Percentiles rank a stretch among this genome's conserved stretches.
phyloP scores from a whole-genome alignment of 2,329 filamentous ascomycete species.

The Colletotrichum horii region DNA sequence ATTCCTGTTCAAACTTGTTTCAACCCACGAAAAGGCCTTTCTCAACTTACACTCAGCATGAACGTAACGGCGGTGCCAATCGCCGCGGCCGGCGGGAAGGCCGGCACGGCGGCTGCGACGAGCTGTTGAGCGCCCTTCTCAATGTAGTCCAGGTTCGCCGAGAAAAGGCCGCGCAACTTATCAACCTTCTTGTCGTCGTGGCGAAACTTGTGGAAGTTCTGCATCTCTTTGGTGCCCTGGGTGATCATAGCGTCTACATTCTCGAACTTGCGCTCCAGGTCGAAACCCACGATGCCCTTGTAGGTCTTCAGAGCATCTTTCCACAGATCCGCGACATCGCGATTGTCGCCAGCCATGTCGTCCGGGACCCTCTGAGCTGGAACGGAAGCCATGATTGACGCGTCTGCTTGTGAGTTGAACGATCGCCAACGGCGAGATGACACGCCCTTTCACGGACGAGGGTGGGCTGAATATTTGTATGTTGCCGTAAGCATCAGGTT shows the following conservation, averaged over 20 bases:
- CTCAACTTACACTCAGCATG: constrained; percentile 28
- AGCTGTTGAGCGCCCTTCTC: constrained; percentile 34
- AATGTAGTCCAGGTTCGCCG: constrained; percentile 32
- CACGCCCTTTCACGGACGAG: too few relatives aligned
- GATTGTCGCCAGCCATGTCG: constrained; percentile 27
- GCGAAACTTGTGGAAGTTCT: constrained; percentile 35
- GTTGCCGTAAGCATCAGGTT: too few relatives aligned
- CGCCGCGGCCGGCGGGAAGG: constrained; percentile 36
- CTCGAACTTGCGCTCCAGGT: constrained; percentile 32
- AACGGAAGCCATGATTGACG: background rate
- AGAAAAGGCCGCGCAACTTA: constrained; percentile 32
- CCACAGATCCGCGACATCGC: constrained; percentile 35
- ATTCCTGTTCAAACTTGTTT: background rate
- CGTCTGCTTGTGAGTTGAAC: too few relatives aligned
- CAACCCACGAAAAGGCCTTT: background rate
- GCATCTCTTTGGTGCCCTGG: constrained; percentile 31
- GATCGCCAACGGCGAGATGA: too few relatives aligned
- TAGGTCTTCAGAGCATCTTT: constrained; percentile 36
- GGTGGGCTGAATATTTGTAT: too few relatives aligned
- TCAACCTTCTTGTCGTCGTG: constrained; percentile 39
- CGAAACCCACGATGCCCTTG: constrained; percentile 36
- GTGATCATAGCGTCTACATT: constrained; percentile 29
- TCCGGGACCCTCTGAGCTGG: background rate
- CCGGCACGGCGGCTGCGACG: constrained; percentile 30
- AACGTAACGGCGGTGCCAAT: constrained; percentile 38